A percentile compares a stretch with the other conserved stretches of the same genome.
Conservation (phyloP, 2,329 filamentous ascomycete genomes). For the Incumbomyces delicatus region DNA sequence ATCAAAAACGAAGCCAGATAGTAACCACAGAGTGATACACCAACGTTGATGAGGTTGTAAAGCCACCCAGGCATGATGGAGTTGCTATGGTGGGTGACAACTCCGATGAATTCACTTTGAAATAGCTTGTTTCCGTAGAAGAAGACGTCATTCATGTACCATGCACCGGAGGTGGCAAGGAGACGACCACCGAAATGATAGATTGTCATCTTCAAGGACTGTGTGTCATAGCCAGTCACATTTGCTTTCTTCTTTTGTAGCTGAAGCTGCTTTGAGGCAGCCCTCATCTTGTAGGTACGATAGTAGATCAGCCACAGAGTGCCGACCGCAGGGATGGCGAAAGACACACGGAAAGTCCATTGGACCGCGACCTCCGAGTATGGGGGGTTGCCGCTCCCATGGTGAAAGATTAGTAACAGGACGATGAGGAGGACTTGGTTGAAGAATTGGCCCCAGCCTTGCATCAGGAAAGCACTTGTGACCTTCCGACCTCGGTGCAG, state of each 20-base stretch:
- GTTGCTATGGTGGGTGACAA: constrained; percentile 58
- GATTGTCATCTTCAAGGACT: constrained; percentile 69
- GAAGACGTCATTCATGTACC: constrained; percentile 97
- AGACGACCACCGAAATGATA: constrained; percentile 77
- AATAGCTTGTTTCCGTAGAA: constrained; percentile 99
- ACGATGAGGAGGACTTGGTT: constrained; percentile 88
- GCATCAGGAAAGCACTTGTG: constrained; percentile 93
- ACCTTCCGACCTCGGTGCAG: constrained; percentile 93
- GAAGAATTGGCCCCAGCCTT: constrained; percentile 92
- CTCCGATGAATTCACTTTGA: constrained; percentile 78
- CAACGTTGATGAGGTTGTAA: constrained; percentile 87
- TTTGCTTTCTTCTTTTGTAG: constrained; percentile 74
- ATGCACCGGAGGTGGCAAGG: constrained; percentile 74
- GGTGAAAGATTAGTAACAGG: constrained; percentile 79
- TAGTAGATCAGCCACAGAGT: constrained; percentile 95
- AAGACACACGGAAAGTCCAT: constrained; percentile 86
- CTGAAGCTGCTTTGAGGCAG: constrained; percentile 72
- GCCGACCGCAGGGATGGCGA: constrained; percentile 80
- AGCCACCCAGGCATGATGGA: constrained; percentile 81
- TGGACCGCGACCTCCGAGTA: constrained; percentile 71
- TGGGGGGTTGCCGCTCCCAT: constrained; percentile 62
- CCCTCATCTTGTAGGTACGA: constrained; percentile 88
- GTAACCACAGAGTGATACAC: constrained; percentile 77
- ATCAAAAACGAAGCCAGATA: constrained; percentile 79
- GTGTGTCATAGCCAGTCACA: constrained; percentile 86